A percentile compares a stretch with the other conserved stretches of the same genome.
These are phyloP conservation scores for Anisodus acutangulus DNA, from an alignment of 257 asterid genomes.

Conservation along the genomic window DNA sequence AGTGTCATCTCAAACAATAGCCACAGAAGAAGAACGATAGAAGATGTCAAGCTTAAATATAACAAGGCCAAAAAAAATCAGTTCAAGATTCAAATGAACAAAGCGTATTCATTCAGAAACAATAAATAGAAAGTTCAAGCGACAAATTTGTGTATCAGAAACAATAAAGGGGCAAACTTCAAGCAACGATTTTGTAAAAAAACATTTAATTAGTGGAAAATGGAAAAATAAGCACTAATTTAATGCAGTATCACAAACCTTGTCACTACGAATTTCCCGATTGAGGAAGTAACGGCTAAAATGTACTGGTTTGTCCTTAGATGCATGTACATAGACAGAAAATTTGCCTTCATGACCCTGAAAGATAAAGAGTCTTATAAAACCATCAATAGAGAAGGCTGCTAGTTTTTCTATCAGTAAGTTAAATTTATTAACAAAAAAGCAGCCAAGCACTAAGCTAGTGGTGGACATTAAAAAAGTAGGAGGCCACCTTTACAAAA, in stretches of 20 bases:
- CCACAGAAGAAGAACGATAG: background rate
- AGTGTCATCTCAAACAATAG: constrained; percentile 1
- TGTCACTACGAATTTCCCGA: constrained; percentile 89
- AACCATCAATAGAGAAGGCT: constrained; percentile 23
- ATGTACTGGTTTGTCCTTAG: constrained; percentile 91
- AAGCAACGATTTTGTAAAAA: background rate
- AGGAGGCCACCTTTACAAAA: background rate
- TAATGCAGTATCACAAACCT: constrained; percentile 57
- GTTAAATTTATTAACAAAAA: background rate
- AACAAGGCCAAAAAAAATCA: background rate
- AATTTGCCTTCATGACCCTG: constrained; percentile 99
- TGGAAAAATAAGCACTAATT: background rate
- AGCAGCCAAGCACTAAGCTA: background rate
- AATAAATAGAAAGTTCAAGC: constrained; percentile 4
- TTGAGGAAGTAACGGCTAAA: constrained; percentile 92
- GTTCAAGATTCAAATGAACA: constrained; percentile 14
- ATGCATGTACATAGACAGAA: constrained; percentile 96
- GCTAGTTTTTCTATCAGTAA: background rate
- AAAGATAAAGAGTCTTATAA: background rate
- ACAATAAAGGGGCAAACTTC: background rate
- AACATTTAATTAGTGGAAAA: background rate
- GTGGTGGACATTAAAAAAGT: background rate
- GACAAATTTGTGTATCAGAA: constrained; percentile 9
- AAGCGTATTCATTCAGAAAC: background rate
- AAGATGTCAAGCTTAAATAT: background rate